Base-by-base conservation (phyloP, 2,329 filamentous ascomycete species). In the Golovinomyces cichoracearum region DNA sequence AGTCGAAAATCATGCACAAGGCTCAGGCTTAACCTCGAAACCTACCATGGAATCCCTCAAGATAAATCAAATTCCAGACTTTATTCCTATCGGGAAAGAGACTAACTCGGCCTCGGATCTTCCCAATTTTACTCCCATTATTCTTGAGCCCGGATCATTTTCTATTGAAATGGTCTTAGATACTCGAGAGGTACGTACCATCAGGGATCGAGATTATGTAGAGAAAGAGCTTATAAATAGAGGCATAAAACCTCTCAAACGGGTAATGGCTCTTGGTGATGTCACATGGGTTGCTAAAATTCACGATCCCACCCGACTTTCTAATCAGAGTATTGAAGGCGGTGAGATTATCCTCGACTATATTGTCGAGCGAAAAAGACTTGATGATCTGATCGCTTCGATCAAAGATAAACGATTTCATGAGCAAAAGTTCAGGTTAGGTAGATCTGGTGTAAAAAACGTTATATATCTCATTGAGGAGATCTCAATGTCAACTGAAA, bases 351-450 rank as follows among this genome's bases (percentile, higher is more conserved):
- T 84, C 44, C 66, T 90, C 4, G 82, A 88, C 61, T 83, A 78
- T 69, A 82, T 90, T 41, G 72, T 85, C 1, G 83, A 90, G 63
- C 71, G 83, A 52, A 90, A 90, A 60, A 70, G 83, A 7, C 69
- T 86, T 0, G 82, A 88, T 57, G 83, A 90, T 60, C 65, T 90
- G 44, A 70, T 88, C n/a, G 66, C 71, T 47, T 85, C 80, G 52
- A 83, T 90, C 63, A 84, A 81, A 61, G 83, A 88, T 53, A 80
- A 81, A 1, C 75, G 83, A 2, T 88, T 85, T 56, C 78, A 80
- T 55, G 83, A 90, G 60, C 83, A 90, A 59, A 88, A 90, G 59
- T 88, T 85, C 58, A 77, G 83, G 1, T 68, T 88, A 10, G 71
- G 72, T 49, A 74, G 74, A 47, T 82, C 75, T 0, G 82, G 82